Evolutionary conservation across 2,329 filamentous ascomycete genomes (phyloP).

Genomic region (Albophoma yamanashiensis): DNA sequence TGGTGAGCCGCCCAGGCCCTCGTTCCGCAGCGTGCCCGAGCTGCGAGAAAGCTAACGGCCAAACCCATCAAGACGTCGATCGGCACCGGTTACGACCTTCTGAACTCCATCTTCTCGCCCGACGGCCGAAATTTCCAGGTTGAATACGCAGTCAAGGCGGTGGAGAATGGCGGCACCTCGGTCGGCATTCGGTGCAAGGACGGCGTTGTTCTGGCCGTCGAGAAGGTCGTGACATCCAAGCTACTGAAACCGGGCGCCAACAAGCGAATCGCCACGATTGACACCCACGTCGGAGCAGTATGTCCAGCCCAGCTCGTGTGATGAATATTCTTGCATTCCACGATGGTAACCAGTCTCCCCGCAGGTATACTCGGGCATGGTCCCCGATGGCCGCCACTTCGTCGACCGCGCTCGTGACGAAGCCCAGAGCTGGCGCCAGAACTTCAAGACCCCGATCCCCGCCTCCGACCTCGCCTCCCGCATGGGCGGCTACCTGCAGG

Average conservation of each 20-base stretch:
- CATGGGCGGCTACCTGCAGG: constrained; percentile 93
- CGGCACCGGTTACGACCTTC: constrained; percentile 98
- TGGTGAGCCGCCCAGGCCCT: constrained; percentile 6
- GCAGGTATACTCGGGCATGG: constrained; percentile 88
- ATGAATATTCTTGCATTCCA: background rate
- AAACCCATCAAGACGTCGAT: constrained; percentile 73
- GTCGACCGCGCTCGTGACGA: constrained; percentile 91
- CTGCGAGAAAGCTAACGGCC: constrained; percentile 3
- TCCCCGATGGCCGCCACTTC: constrained; percentile 93
- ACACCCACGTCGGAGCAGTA: constrained; percentile 89
- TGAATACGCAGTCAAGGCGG: constrained; percentile 97
- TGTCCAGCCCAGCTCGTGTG: constrained; percentile 22
- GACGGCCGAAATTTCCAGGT: constrained; percentile 99
- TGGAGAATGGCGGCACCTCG: constrained; percentile 94
- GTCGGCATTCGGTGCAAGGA: constrained; percentile 96
- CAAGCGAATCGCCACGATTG: constrained; percentile 91
- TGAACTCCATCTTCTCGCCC: constrained; percentile 98
- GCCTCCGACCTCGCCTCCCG: constrained; percentile 79
- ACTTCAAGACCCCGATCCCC: constrained; percentile 91
- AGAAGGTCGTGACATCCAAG: constrained; percentile 95
- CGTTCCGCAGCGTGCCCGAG: background rate
- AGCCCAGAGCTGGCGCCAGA: constrained; percentile 78
- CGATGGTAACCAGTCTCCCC: background rate
- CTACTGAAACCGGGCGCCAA: constrained; percentile 90
- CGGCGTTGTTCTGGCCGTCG: constrained; percentile 87